Percentiles rank a stretch among this genome's conserved stretches.
Evolutionary conservation across 2,329 filamentous ascomycete species (phyloP).

Genomic region (Claviceps sp.): DNA sequence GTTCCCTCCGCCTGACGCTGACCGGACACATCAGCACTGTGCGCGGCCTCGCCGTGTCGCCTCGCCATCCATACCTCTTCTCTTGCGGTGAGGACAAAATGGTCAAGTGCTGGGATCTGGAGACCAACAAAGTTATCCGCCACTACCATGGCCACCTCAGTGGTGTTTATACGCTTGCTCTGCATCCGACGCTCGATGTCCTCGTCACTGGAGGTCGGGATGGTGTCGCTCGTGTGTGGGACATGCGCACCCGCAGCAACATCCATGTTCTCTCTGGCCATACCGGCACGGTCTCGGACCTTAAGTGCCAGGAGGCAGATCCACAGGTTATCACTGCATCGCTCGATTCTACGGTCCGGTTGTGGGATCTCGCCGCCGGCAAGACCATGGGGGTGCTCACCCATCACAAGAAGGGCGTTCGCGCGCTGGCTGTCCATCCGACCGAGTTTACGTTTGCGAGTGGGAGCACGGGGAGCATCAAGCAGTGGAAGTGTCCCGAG

Average conservation of each 20-base stretch:
- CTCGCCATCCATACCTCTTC: constrained; percentile 90
- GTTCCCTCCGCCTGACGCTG: constrained; percentile 69
- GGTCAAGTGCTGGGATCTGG: constrained; percentile 99
- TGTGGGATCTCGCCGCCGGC: constrained; percentile 93
- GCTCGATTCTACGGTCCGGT: constrained; percentile 75
- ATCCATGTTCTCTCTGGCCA: constrained; percentile 88
- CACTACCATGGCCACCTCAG: constrained; percentile 96
- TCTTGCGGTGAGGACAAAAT: constrained; percentile 98
- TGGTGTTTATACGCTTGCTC: constrained; percentile 80
- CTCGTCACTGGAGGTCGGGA: constrained; percentile 90
- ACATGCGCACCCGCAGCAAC: constrained; percentile 93
- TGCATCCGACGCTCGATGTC: constrained; percentile 93
- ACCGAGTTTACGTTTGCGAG: constrained; percentile 93
- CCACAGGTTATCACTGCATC: constrained; percentile 92
- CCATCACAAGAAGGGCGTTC: constrained; percentile 96
- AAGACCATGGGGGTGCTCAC: constrained; percentile 94
- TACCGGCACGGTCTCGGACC: constrained; percentile 75
- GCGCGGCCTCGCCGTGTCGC: constrained; percentile 80
- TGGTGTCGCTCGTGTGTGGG: constrained; percentile 91
- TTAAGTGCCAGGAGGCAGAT: constrained; percentile 90
- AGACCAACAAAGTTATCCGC: constrained; percentile 98
- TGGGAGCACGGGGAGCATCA: constrained; percentile 84
- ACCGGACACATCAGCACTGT: constrained; percentile 94
- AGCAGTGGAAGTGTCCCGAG: constrained; percentile 98
- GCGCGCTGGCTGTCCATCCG: constrained; percentile 72